Percentiles rank a stretch among this genome's conserved stretches.
phyloP scores from a whole-genome alignment of 345 rosid genomes.

The Arabidopsis arenosa region DNA sequence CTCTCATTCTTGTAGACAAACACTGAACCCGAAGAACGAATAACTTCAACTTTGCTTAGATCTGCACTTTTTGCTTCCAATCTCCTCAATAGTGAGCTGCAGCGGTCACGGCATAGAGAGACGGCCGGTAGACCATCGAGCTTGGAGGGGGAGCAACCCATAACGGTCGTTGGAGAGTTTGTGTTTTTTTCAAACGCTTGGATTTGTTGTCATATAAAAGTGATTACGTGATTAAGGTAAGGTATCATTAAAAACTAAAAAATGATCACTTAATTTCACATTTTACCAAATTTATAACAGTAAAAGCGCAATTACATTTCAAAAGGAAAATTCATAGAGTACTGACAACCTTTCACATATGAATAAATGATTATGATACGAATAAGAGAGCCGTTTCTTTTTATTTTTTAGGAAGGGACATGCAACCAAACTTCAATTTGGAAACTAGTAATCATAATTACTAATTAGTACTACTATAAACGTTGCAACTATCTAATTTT shows the following conservation, averaged over 20 bases:
- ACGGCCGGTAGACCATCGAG: slow-evolving; percentile 65
- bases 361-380: slow-evolving; percentile 10
- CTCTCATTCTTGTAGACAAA: slow-evolving; percentile 59
- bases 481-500: not conserved
- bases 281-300: not conserved
- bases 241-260: not conserved
- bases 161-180: slow-evolving; percentile 38
- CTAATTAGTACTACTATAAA: slow-evolving; percentile 1
- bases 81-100: slow-evolving; percentile 53
- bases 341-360: too few relatives aligned
- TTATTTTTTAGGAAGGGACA: slow-evolving; percentile 10
- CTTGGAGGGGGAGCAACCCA: slow-evolving; percentile 50
- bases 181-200: not conserved
- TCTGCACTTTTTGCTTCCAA: slow-evolving; percentile 54
- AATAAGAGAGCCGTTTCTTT: slow-evolving; percentile 31
- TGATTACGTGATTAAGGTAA: slow-evolving; percentile 26
- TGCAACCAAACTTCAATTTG: slow-evolving; percentile 14
- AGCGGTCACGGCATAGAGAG: slow-evolving; percentile 65
- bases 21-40: slow-evolving; percentile 43
- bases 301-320: too few relatives aligned
- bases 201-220: not conserved
- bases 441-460: not conserved
- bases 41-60: slow-evolving; percentile 50
- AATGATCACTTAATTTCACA: too few relatives aligned
- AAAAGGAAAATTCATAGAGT: too few relatives aligned